Percentiles rank a stretch among this genome's conserved stretches.
Conservation (phyloP, 306 rosid species). For the Gastrolobium villosum region DNA sequence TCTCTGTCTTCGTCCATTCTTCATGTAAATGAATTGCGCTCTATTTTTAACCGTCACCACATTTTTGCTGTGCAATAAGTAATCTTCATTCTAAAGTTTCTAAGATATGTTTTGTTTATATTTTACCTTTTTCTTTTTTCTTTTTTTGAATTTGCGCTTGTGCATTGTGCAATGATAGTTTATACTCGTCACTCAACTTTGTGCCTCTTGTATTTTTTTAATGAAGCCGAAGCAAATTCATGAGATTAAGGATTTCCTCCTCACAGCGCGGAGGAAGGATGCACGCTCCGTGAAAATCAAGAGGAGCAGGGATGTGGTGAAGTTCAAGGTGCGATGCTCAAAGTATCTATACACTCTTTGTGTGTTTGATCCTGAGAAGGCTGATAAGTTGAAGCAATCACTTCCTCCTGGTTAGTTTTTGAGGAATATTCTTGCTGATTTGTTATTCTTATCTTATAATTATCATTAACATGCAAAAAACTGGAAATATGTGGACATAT, state of each 20-base stretch:
- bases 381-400: conserved; percentile 87
- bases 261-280: conserved; percentile 86
- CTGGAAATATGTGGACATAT: background rate
- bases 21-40: background rate
- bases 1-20: background rate
- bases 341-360: conserved; percentile 80
- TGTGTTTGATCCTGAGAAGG: conserved; percentile 77
- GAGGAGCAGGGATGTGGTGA: conserved; percentile 72
- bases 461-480: background rate
- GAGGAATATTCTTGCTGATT: background rate
- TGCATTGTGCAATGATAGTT: background rate
- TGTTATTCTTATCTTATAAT: background rate
- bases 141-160: background rate
- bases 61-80: background rate
- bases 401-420: conserved; percentile 75
- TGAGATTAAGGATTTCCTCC: conserved; percentile 85
- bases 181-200: background rate
- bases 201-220: background rate
- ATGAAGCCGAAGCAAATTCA: conserved; percentile 84
- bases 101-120: background rate
- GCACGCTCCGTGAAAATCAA: conserved; percentile 80
- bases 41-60: no score
- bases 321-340: conserved; percentile 83
- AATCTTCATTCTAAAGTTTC: background rate
- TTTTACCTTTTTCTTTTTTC: background rate